Base-by-base conservation (phyloP, 2,329 filamentous ascomycete species). In the Hymenoscyphus scutula region DNA sequence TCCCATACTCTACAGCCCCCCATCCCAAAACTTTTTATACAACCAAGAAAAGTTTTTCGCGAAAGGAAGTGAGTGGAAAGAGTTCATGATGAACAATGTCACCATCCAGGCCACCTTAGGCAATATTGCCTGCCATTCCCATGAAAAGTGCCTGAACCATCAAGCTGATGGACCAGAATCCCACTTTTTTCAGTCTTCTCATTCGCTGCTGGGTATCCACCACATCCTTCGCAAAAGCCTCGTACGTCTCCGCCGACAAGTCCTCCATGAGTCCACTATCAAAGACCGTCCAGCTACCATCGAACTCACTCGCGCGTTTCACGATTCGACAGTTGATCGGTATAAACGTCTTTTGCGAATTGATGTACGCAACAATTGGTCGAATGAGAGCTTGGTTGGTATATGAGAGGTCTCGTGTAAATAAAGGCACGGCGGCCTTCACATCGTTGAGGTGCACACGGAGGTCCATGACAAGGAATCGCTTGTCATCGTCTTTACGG, bases 321-420 rank as follows among this genome's bases (percentile, higher is more conserved):
- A 98, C 92, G 56, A 99, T 91, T 64, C 94, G 89, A 77, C 95
- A 98, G 70, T 89, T 90, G 71, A 99, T 92, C 29, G 95, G 95
- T 53, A 99, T 98, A 73, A 97, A 98, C 0, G 94, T 96, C 73
- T 89, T 89, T 75, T 92, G 91, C 51, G 92, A 91, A 77, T 99
- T 99, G 77, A 99, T 98, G 75, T 98, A 99, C 6, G 95, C 95
- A 48, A 99, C 93, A 65, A 99, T 99, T 17, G 95, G 95, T 4
- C 95, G 87, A 38, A 98, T 91, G 4, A 98, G 86, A 1, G 95
- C 92, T 75, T 96, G 96, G 77, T 97, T 98, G 71, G 97, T 90
- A 75, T 98, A 99, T 0, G 92, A 96, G 56, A 98, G 85, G 73
- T 97, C 90, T 17, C 86, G 89, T 1, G 90, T 96, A 78, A 99